Conservation (phyloP, 2,329 filamentous ascomycete species). For the Nannizziopsis barbatae region DNA sequence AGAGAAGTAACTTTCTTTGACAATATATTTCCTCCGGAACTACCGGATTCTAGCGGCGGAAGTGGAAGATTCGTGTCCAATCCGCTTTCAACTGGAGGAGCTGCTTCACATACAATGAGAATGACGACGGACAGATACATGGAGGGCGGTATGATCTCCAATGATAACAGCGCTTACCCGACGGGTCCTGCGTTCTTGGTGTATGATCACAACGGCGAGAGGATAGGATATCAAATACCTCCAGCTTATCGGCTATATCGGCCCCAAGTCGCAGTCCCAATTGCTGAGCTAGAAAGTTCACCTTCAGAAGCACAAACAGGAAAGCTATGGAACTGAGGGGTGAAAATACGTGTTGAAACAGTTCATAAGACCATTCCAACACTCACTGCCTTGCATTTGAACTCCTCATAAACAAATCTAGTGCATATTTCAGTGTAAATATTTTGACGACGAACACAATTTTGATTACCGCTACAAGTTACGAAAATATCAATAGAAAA, state of each 20-base stretch:
- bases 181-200: neutral
- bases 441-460: no score
- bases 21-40: neutral
- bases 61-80: neutral
- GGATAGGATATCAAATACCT: neutral
- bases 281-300: neutral
- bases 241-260: neutral
- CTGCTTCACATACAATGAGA: neutral
- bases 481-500: no score
- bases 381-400: no score
- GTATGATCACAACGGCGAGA: neutral
- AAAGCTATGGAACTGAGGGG: neutral
- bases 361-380: neutral
- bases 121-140: neutral
- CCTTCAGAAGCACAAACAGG: neutral
- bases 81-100: no score
- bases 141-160: neutral
- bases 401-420: no score
- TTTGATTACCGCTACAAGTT: no score
- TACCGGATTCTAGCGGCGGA: conserved; percentile 5
- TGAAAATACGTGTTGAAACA: neutral
- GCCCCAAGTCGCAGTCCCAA: neutral
- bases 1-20: neutral
- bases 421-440: no score
- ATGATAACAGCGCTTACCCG: no score